phyloP scores from a whole-genome alignment of 257 asterid genomes.

The Capsicum pubescens region DNA sequence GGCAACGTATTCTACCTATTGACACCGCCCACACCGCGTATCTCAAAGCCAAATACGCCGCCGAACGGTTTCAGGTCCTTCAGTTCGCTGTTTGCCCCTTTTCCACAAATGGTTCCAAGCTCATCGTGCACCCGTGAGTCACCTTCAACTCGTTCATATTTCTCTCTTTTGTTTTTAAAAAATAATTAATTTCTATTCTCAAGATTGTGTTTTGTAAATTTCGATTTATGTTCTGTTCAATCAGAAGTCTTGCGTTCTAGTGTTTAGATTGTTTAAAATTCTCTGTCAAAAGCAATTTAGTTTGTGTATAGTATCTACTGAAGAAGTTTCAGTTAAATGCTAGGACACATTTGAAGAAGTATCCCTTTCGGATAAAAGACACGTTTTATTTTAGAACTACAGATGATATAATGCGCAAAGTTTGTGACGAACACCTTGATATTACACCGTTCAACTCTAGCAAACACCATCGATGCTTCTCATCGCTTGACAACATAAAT shows the following conservation, averaged over 20 bases:
- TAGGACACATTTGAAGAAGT: conserved; percentile 5
- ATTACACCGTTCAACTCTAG: not conserved
- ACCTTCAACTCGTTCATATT: not conserved
- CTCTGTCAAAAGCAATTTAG: not conserved
- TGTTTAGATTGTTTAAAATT: not conserved
- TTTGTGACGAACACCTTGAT: not conserved
- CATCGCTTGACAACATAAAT: not conserved
- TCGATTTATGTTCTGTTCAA: not conserved
- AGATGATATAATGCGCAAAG: not conserved
- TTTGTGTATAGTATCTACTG: not conserved
- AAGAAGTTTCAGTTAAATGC: not conserved
- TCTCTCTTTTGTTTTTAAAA: not conserved
- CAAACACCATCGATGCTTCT: not conserved
- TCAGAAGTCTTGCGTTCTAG: not conserved
- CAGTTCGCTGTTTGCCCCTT: conserved; percentile 95
- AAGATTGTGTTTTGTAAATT: not conserved
- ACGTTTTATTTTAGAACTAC: not conserved
- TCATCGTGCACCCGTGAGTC: conserved; percentile 78
- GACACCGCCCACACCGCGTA: conserved; percentile 78
- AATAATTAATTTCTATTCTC: not conserved
- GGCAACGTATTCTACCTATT: conserved; percentile 76
- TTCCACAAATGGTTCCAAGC: conserved; percentile 63
- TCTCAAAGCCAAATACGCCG: conserved; percentile 66
- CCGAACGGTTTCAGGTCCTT: conserved; percentile 79
- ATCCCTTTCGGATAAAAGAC: not conserved